Base-by-base conservation (phyloP, 371 early-diverging fungal genomes). In the Apophysomyces variabilis region DNA sequence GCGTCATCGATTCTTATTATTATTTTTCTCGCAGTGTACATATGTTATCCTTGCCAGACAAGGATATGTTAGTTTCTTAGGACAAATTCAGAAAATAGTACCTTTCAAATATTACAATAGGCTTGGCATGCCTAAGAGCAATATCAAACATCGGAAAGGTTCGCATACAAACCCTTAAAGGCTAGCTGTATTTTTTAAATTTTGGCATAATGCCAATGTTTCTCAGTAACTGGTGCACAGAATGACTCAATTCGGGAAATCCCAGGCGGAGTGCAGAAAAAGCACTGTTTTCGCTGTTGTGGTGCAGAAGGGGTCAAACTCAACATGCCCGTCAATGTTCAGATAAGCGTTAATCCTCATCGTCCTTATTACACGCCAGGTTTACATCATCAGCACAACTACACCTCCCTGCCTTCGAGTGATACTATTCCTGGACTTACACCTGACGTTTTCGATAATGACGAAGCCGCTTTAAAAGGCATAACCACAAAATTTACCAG, bases 401-500 rank as follows among this genome's bases (percentile, higher is more conserved):
- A 82, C 60, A 79, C 82, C 16, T 79, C 76, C 12, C 62, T 82
- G 39, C 71, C 79, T 63, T 76, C 82, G 12, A 70, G 68, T 36
- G 77, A 77, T 21, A 62, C 75, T 4, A 69, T 58, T 38, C 75
- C 76, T n/a, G 66, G 64, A 16, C 65, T 70, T n/a, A 74, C 68
- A 0, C 68, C 74, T 13, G 64, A 74, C 43, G 62, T 67, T 12
- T 68, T 70, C 50, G 66, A 68, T 41, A n/a, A 64, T 11, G 66
- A 68, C 38, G 58, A 60, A 4, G 61, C 61, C 7, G 62, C 68
- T 4, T 65, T 82, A 12, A 75, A 74, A 39, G 66, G 70, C 16
- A 68, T 83, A 7, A 78, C 87, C 0, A 73, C 74, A n/a, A 85
- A 85, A 64, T 72, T 87, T 26, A 73, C 82, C 35, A 85, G 79